Percentiles rank a stretch among this genome's conserved stretches.
These are phyloP conservation scores for Cercospora brassicicola DNA, from an alignment of 2,329 filamentous ascomycete species.

Conservation along the genomic window DNA sequence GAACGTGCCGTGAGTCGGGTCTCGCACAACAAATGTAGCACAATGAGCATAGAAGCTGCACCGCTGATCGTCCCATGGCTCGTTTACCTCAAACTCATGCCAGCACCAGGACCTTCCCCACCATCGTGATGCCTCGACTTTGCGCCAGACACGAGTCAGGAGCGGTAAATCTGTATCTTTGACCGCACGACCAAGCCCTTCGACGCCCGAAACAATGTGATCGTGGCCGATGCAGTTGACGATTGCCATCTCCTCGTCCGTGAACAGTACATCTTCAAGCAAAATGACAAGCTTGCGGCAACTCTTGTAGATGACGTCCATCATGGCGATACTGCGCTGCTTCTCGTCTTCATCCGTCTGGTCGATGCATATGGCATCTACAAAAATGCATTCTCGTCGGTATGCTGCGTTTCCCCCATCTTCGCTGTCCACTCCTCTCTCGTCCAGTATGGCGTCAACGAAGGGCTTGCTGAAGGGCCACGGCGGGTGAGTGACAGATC, in stretches of 20 bases:
- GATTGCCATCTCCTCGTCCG: neutral
- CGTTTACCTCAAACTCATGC: conserved; percentile 7
- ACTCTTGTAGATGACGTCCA: neutral
- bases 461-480: conserved; percentile 8
- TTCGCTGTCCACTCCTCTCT: neutral
- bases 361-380: neutral
- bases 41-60: conserved; percentile 8
- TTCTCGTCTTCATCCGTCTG: neutral
- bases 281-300: neutral
- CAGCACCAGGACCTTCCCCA: conserved; percentile 6
- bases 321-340: neutral
- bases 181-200: neutral
- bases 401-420: neutral
- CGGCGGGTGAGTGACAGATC: neutral
- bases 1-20: neutral
- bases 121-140: conserved; percentile 4
- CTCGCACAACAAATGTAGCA: conserved; percentile 1
- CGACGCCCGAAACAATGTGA: neutral
- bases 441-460: conserved; percentile 1
- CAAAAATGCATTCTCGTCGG: neutral
- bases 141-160: conserved; percentile 2
- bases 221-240: neutral
- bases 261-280: neutral
- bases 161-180: neutral
- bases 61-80: conserved; percentile 3